Evolutionary conservation across 2,329 filamentous ascomycete genomes (phyloP), one percentile per base, ranked within the genome.

Genomic region (Chalaropsis ovoidea): DNA sequence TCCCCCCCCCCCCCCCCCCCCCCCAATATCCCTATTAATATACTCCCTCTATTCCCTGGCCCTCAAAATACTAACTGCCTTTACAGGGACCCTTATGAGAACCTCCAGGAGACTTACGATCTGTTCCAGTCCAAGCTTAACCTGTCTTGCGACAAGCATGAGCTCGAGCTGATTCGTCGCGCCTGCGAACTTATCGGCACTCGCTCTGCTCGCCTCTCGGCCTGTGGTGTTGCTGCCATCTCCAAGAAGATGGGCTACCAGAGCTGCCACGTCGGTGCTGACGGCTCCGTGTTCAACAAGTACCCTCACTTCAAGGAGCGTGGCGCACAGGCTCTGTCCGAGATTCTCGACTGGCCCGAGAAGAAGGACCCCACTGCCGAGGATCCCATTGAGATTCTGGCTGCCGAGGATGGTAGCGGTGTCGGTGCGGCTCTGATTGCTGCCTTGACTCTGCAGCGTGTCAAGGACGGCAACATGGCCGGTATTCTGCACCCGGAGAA

Each of bases 201-300:
- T 31, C 90, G 94, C 68, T 90, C 92, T 39, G 94, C 94, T 60
- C 90, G 94, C 68, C 84, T 99, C 64, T 96, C 92, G 17, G 87
- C 93, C 31, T 97, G 94, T 73, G 94, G 94, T 77, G 90, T 99
- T 65, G 91, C 93, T 13, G 94, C 93, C 67, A 96, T 99, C 73
- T 91, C 89, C 82, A 95, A 87, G 79, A 97, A 97, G 86, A 97
- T 96, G 83, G 83, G 84, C 70, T 93, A 92, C 76, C 78, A 88
- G 73, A 82, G 83, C 45, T 95, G 90, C 79, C 94, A 97, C 76
- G 94, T 99, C 52, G 94, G 94, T 71, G 94, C 94, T 63, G 94
- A 99, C 74, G 94, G 94, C 45, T 95, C 90, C 19, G 93, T 99
- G 65, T 99, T 99, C 80, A 96, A 96, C 82, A 97, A 97, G 76